Evolutionary conservation across 129 eudicot species (phyloP).

Genomic region (Cynara cardunculus): DNA sequence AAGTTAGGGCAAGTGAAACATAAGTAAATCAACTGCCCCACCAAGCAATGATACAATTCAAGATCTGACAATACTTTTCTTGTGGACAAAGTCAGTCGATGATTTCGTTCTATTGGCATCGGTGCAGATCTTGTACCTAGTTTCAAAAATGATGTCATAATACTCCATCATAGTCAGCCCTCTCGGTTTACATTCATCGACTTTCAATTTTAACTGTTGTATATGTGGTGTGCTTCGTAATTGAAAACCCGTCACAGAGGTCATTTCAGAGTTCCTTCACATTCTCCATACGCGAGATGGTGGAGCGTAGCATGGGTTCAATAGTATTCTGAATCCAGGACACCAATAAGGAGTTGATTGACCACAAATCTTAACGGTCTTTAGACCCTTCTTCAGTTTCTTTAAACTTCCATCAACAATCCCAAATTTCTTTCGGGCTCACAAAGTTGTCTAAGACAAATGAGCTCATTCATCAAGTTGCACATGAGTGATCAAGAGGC

Average conservation of each 20-base stretch:
- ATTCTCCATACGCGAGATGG: too few species aligned
- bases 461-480: too few species aligned
- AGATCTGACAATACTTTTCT: neutral
- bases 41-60: neutral
- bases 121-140: neutral
- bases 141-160: neutral
- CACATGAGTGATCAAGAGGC: too few species aligned
- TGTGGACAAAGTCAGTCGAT: neutral
- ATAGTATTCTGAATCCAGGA: too few species aligned
- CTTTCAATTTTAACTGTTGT: conserved; percentile 2
- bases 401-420: too few species aligned
- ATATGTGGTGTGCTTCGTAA: conserved; percentile 10
- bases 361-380: too few species aligned
- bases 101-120: neutral
- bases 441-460: too few species aligned
- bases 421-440: too few species aligned
- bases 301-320: too few species aligned
- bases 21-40: conserved; percentile 4
- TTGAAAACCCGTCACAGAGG: conserved; percentile 1
- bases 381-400: too few species aligned
- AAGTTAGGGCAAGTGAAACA: neutral
- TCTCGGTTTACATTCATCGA: neutral
- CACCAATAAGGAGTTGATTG: too few species aligned
- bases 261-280: neutral
- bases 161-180: neutral